Conservation (phyloP, 164 flowering plant species). For the Akebia trifoliata region DNA sequence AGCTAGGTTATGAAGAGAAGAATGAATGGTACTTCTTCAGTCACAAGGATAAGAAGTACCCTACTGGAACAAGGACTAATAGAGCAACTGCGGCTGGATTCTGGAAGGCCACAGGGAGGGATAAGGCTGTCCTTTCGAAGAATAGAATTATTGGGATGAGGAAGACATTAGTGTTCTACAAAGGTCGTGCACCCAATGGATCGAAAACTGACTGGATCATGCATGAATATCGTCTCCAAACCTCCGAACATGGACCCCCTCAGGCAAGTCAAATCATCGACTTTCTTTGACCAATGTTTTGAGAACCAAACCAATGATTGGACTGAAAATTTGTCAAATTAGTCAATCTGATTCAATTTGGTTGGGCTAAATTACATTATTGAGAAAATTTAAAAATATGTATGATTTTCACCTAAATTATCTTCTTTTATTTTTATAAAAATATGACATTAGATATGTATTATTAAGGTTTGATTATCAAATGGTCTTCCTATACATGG, state of each 20-base stretch:
- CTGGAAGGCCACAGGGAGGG: constrained; percentile 87
- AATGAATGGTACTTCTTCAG: constrained; percentile 86
- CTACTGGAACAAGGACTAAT: constrained; percentile 72
- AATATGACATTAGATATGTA: too few species aligned
- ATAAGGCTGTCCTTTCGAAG: constrained; percentile 68
- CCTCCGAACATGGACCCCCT: constrained; percentile 49
- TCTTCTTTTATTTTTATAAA: too few species aligned
- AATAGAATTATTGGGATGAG: constrained; percentile 66
- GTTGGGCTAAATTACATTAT: too few species aligned
- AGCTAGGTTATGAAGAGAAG: constrained; percentile 57
- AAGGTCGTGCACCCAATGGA: constrained; percentile 80
- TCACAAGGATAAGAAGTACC: constrained; percentile 80
- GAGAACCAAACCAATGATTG: too few species aligned
- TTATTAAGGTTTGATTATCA: too few species aligned
- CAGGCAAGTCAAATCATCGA: constrained; percentile 41
- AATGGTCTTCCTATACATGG: too few species aligned
- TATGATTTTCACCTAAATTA: too few species aligned
- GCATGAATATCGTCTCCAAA: constrained; percentile 76
- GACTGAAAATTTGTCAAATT: too few species aligned
- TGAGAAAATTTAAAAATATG: too few species aligned
- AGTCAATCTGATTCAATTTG: too few species aligned
- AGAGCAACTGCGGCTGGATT: constrained; percentile 77
- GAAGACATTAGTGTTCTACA: constrained; percentile 79
- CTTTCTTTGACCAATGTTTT: not conserved
- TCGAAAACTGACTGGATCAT: constrained; percentile 76